Base-by-base conservation (phyloP, 2,329 filamentous ascomycete genomes). In the Alternaria panax region DNA sequence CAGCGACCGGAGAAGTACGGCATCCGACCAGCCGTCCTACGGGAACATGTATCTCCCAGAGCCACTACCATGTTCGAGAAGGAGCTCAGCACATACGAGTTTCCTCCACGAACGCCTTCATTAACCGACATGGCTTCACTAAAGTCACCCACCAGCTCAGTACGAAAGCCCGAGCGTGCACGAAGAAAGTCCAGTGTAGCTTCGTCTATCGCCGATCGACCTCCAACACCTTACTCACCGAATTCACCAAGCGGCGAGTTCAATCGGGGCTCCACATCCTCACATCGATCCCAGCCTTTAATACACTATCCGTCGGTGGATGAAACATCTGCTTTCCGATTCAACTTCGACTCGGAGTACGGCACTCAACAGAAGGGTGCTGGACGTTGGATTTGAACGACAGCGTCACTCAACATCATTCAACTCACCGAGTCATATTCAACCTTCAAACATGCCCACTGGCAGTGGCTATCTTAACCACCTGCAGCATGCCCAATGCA, bases 151-250 rank as follows among this genome's bases (percentile, higher is more conserved):
- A 63, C 71, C 27, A 68, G 69, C 48, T 70, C 75, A 9, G 67
- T 77, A 48, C 66, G 63, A 51, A 73, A 71, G 43, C 75, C 74
- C 34, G 74, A 76, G 54, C 69, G 65, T 42, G 72, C 59, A 36
- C 74, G 70, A 32, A 72, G 75, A 46, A 77, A 77, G 67, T 78
- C 75, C 14, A 78, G 76, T 57, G 68, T 74, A 27, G 60, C 63
- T 27, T 75, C 71, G 7, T 75, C 72, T 8, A 62, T 78, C 34
- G 73, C 74, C 7, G 76, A 78, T 56, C 68, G 77, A 48, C 77
- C 77, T 54, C 77, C 76, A 9, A 79, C 77, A 25, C 77, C 77
- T 2, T 79, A 77, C 60, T 78, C 76, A 14, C 76, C 76, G n/a
- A 65, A 67, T 20, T 74, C 74, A 5, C 67, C 69, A 54, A 66